Evolutionary conservation across 192 early-diverging fungal species (phyloP).

Genomic region (Coemansia sp.): DNA sequence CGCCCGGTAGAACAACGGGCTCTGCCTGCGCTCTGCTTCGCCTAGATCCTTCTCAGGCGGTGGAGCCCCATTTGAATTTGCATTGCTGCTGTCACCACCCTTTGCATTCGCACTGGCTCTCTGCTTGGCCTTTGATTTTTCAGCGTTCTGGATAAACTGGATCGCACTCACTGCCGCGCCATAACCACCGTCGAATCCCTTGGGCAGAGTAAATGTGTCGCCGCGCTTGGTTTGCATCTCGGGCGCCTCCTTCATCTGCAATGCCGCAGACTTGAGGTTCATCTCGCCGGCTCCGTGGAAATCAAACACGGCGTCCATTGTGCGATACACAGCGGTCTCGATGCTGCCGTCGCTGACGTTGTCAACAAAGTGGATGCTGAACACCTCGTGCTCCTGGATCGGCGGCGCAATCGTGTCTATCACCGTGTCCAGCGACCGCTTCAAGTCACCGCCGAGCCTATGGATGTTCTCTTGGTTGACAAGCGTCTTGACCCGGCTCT

Average conservation of each 20-base stretch:
- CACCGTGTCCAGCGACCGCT: slow-evolving; percentile 46
- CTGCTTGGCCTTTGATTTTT: slow-evolving; percentile 14
- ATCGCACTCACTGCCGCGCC: slow-evolving; percentile 48
- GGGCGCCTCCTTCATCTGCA: slow-evolving; percentile 30
- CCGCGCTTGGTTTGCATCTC: slow-evolving; percentile 52
- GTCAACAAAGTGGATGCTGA: slow-evolving; percentile 40
- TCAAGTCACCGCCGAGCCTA: slow-evolving; percentile 43
- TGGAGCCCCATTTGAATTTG: not conserved
- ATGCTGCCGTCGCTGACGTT: slow-evolving; percentile 31
- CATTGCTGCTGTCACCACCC: not conserved
- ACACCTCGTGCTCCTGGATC: slow-evolving; percentile 51
- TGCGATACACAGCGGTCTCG: slow-evolving; percentile 49
- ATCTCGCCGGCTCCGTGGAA: slow-evolving; percentile 46
- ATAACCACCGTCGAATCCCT: slow-evolving; percentile 55
- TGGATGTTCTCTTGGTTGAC: slow-evolving; percentile 43
- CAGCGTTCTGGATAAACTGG: slow-evolving; percentile 42
- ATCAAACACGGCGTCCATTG: slow-evolving; percentile 53
- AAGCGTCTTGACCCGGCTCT: slow-evolving; percentile 38
- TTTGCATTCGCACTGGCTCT: not conserved
- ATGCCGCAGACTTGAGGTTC: slow-evolving; percentile 37
- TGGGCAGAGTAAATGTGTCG: slow-evolving; percentile 54
- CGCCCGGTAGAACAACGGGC: slow-evolving; percentile 49
- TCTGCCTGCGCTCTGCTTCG: slow-evolving; percentile 2
- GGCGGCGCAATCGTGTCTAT: slow-evolving; percentile 57
- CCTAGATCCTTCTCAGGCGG: not conserved